phyloP scores from a whole-genome alignment of 2,329 filamentous ascomycete species.

The Epichloe brachyelytri region DNA sequence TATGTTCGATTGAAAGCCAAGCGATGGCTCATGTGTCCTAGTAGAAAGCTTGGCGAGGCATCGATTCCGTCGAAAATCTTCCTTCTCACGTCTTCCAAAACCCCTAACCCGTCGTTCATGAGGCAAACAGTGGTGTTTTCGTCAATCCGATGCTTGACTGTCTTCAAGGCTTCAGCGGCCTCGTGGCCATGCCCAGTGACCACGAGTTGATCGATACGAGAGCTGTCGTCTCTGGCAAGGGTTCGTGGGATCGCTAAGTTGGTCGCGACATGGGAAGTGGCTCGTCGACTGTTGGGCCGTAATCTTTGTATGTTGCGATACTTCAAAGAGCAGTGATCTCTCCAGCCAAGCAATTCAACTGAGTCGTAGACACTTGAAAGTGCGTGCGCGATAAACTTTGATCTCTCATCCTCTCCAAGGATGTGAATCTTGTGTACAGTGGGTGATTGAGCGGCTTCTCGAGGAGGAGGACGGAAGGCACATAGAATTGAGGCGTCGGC shows the following conservation, averaged over 20 bases:
- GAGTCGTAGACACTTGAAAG: conserved; percentile 28
- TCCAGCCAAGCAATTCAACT: conserved; percentile 22
- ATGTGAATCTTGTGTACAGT: conserved; percentile 28
- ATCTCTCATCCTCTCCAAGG: conserved; percentile 27
- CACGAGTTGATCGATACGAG: conserved; percentile 57
- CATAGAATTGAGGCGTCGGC: conserved; percentile 15
- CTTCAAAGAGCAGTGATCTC: conserved; percentile 12
- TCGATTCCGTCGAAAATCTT: conserved; percentile 54
- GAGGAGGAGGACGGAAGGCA: conserved; percentile 24
- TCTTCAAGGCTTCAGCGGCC: conserved; percentile 38
- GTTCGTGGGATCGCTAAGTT: conserved; percentile 9
- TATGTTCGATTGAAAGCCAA: conserved; percentile 28
- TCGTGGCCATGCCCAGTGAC: conserved; percentile 48
- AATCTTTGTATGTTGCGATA: conserved; percentile 19
- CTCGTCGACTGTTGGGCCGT: conserved; percentile 10
- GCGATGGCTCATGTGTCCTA: conserved; percentile 47
- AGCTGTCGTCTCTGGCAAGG: conserved; percentile 19
- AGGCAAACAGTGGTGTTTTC: conserved; percentile 60
- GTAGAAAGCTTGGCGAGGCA: conserved; percentile 60
- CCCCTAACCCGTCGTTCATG: conserved; percentile 70
- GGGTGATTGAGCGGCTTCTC: conserved; percentile 18
- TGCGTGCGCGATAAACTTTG: conserved; percentile 28
- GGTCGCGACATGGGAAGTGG: conserved; percentile 10
- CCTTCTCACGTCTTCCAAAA: conserved; percentile 64
- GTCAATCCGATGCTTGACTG: conserved; percentile 53